phyloP scores from a whole-genome alignment of 805 yeast genomes.

The Candida chilensis region DNA sequence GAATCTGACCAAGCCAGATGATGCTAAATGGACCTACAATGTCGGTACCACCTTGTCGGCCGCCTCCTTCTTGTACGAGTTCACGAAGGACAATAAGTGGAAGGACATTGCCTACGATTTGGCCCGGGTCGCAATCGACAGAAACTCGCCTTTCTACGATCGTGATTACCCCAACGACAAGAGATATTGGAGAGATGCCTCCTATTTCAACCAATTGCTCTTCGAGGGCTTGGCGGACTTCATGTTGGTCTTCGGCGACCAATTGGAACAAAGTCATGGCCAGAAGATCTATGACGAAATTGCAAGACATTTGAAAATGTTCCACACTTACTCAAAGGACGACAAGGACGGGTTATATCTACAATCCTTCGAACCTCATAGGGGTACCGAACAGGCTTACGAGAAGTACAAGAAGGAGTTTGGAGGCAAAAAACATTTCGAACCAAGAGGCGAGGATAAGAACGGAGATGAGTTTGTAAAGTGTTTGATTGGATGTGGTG shows the following conservation, averaged over 20 bases:
- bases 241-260: conserved; percentile 36
- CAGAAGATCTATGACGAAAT: conserved; percentile 31
- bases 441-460: conserved; percentile 43
- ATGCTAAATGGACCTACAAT: conserved; percentile 58
- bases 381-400: conserved; percentile 39
- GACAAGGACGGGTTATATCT: conserved; percentile 50
- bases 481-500: conserved; percentile 51
- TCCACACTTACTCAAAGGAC: conserved; percentile 48
- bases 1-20: conserved; percentile 30
- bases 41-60: conserved; percentile 58
- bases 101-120: conserved; percentile 30
- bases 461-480: conserved; percentile 35
- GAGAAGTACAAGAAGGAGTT: conserved; percentile 43
- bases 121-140: conserved; percentile 52
- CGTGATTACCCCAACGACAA: conserved; percentile 48
- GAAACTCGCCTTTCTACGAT: conserved; percentile 49
- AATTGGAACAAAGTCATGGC: conserved; percentile 22
- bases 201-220: conserved; percentile 54
- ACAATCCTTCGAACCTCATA: conserved; percentile 50
- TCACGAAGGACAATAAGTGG: conserved; percentile 46
- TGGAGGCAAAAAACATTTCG: conserved; percentile 43
- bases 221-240: conserved; percentile 66
- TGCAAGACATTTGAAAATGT: conserved; percentile 44
- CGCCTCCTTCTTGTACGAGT: conserved; percentile 35
- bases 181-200: conserved; percentile 57